Evolutionary conservation across 2,329 filamentous ascomycete species (phyloP), one percentile per base, ranked within the genome.

Genomic region (Scedosporium apiospermum): DNA sequence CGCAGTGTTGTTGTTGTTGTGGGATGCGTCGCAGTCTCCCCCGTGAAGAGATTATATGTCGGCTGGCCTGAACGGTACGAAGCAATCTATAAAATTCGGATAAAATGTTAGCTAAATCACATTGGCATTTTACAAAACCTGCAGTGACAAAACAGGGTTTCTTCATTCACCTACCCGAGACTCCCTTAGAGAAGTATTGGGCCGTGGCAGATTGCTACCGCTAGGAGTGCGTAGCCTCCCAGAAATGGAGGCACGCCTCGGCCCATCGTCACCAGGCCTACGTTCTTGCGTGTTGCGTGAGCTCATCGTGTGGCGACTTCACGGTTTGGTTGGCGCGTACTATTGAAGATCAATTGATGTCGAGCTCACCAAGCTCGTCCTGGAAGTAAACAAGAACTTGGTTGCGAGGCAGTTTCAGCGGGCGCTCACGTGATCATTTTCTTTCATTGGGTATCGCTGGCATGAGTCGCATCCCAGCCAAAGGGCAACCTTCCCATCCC

Each of bases 31-130:
- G 77, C 72, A 27, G 83, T 79, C 62, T 76, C 78, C 30, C 82
- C 84, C 1, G 82, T 80, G 9, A 88, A 71, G 44, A 87, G 78
- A 67, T 88, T 84, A 67, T 84, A 86, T 5, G 80, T 78, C 0
- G 83, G 82, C 64, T 84, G 84, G 2, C 77, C 78, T 14, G 80
- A 74, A 62, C 81, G 79, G 61, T 81, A 79, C 1, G 78, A 75
- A 74, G 64, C 80, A 70, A 77, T 79, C 58, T 46, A 53, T 58
- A n/a, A 60, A 58, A 60, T 9, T 21, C 58, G 44, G 14, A 38
- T 38, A 27, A 21, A 55, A 12, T n/a, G 27, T 38, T 12, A 38
- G 42, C 23, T 2, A 30, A 57, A 38, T 38, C 14, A 14, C 61
- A 3, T 38, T 62, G 26, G 55, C 4, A 44, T 34, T 46, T 61